Conservation (phyloP, 768 basidiomycete genomes). For the Boletus bicolor region DNA sequence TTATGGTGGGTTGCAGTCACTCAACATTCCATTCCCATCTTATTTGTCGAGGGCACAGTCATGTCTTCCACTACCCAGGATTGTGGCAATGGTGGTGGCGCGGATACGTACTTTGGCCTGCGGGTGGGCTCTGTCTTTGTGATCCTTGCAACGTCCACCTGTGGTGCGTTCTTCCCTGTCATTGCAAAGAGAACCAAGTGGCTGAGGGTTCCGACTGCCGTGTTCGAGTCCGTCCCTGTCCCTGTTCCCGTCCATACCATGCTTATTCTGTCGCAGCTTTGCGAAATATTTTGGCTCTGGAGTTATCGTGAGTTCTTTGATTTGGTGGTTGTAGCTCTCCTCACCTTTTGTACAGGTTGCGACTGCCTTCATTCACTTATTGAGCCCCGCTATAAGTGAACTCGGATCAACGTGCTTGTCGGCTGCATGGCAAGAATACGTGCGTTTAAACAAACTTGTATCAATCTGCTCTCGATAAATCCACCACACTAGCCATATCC, state of each 20-base stretch:
- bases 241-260: neutral
- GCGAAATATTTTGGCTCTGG: slow-evolving; percentile 91
- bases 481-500: slow-evolving; percentile 64
- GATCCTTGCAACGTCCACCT: slow-evolving; percentile 56
- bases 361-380: slow-evolving; percentile 84
- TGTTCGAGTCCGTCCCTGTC: slow-evolving; percentile 65
- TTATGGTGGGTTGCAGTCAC: neutral
- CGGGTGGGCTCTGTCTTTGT: slow-evolving; percentile 76
- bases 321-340: neutral
- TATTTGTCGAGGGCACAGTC: neutral
- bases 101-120: slow-evolving; percentile 45
- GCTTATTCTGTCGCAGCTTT: slow-evolving; percentile 45
- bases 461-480: neutral
- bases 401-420: slow-evolving; percentile 68
- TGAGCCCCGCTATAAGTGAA: slow-evolving; percentile 70
- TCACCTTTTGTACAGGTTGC: slow-evolving; percentile 56
- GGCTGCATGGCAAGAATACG: slow-evolving; percentile 70
- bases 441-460: slow-evolving; percentile 33
- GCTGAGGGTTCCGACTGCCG: slow-evolving; percentile 35
- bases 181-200: slow-evolving; percentile 49
- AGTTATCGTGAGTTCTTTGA: slow-evolving; percentile 58
- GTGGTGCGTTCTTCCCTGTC: slow-evolving; percentile 72
- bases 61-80: slow-evolving; percentile 23
- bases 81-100: slow-evolving; percentile 55
- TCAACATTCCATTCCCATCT: neutral